Percentiles rank a stretch among this genome's conserved stretches.
phyloP scores from a whole-genome alignment of 192 early-diverging fungal species.

The Backusella tarrabulga region DNA sequence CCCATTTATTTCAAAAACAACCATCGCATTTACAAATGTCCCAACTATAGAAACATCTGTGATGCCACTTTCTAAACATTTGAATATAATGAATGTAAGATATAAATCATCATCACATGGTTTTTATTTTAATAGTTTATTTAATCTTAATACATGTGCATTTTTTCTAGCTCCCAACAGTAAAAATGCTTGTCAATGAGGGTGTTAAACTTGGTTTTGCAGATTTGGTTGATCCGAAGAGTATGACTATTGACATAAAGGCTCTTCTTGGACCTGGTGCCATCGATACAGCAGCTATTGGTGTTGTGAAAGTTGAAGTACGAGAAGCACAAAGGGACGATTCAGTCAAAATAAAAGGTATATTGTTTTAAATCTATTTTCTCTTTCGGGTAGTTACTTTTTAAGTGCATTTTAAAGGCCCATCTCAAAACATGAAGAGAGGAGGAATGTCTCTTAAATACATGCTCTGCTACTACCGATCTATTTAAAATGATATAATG shows the following conservation, averaged over 20 bases:
- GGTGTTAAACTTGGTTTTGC: slow-evolving; percentile 27
- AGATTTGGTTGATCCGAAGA: slow-evolving; percentile 33
- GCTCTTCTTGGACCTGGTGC: slow-evolving; percentile 17
- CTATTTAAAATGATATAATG: neutral
- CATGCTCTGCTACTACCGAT: neutral
- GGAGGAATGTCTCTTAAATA: neutral
- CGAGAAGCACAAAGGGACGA: slow-evolving; percentile 10
- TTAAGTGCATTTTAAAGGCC: neutral
- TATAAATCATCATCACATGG: neutral
- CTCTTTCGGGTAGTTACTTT: neutral
- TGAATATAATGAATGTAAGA: slow-evolving; percentile 31
- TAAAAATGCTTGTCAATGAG: slow-evolving; percentile 31
- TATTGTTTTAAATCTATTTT: neutral
- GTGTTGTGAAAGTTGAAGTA: slow-evolving; percentile 29
- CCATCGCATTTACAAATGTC: slow-evolving; percentile 28
- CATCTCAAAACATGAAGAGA: neutral
- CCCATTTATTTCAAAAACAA: slow-evolving; percentile 30
- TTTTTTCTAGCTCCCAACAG: slow-evolving; percentile 14
- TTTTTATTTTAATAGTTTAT: neutral
- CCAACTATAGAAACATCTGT: slow-evolving; percentile 29
- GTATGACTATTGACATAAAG: slow-evolving; percentile 28
- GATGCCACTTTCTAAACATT: slow-evolving; percentile 31
- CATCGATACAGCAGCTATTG: slow-evolving; percentile 27
- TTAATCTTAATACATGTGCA: neutral
- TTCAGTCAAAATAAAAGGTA: slow-evolving; percentile 11